Conservation (phyloP, 352 stramenopile genomes). For the Phytopythium sindhum region DNA sequence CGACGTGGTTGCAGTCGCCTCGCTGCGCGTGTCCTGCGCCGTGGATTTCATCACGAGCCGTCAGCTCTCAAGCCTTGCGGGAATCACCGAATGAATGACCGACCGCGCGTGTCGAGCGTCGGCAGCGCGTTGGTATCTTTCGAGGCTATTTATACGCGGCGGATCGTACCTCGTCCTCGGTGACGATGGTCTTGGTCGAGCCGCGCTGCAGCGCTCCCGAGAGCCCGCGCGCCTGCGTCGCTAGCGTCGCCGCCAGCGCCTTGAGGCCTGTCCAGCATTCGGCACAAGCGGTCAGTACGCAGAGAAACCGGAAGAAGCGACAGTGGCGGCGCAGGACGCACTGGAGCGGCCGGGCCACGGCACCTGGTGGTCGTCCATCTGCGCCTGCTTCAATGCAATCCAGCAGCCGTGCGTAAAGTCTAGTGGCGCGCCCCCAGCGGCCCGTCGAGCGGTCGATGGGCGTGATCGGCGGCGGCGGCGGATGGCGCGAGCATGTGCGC, state of each 20-base stretch:
- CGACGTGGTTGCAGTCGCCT: constrained; percentile 22
- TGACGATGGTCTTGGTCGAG: not conserved
- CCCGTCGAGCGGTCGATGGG: too few species aligned
- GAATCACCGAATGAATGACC: not conserved
- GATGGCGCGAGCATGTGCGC: not conserved
- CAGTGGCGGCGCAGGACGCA: not conserved
- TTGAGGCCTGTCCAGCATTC: constrained; percentile 3
- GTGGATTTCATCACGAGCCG: not conserved
- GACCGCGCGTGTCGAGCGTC: not conserved
- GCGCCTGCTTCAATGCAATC: not conserved
- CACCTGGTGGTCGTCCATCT: constrained; percentile 5
- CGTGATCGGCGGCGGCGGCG: not conserved
- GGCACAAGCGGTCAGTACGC: not conserved
- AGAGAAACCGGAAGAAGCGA: too few species aligned
- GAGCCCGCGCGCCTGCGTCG: constrained; percentile 4
- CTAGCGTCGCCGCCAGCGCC: constrained; percentile 5
- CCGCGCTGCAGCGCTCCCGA: constrained; percentile 3
- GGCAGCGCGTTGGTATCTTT: not conserved
- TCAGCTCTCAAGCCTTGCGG: not conserved
- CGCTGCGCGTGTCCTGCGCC: constrained; percentile 3
- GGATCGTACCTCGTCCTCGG: constrained; percentile 8
- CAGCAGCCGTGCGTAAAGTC: not conserved
- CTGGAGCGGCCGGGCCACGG: constrained; percentile 1
- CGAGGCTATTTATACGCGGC: not conserved
- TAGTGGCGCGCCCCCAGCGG: too few species aligned